phyloP scores from a whole-genome alignment of 2,329 filamentous ascomycete species.

The Myriosclerotinia curreyana region DNA sequence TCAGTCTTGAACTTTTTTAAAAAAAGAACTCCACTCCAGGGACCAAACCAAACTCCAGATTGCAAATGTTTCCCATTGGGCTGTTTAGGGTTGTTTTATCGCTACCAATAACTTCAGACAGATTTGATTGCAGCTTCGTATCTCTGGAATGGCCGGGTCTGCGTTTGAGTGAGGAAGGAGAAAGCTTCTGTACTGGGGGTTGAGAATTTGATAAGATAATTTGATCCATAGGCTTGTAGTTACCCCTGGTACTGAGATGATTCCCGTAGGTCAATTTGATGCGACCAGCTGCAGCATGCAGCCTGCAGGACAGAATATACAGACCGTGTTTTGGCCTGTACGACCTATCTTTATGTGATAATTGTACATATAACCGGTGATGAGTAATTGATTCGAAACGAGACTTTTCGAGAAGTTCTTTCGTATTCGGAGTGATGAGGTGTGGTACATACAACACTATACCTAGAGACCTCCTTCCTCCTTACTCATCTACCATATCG shows the following conservation, averaged over 20 bases:
- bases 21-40: background rate
- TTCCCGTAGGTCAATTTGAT: background rate
- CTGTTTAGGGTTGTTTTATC: background rate
- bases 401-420: background rate
- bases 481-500: background rate
- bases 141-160: background rate
- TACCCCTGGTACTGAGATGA: background rate
- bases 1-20: background rate
- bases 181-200: background rate
- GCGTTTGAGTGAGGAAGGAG: conserved; percentile 3
- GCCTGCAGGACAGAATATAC: background rate
- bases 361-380: background rate
- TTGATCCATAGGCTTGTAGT: background rate
- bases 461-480: background rate
- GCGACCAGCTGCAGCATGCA: background rate
- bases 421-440: background rate
- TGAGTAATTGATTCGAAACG: background rate
- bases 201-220: background rate
- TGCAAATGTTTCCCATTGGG: background rate
- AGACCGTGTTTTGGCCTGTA: background rate
- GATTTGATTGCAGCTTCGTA: background rate
- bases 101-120: background rate
- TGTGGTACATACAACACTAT: background rate
- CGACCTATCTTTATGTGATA: background rate
- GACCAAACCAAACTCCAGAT: background rate